These are phyloP conservation scores for Cytospora schulzeri DNA, from an alignment of 2,329 filamentous ascomycete genomes.

Conservation along the genomic window DNA sequence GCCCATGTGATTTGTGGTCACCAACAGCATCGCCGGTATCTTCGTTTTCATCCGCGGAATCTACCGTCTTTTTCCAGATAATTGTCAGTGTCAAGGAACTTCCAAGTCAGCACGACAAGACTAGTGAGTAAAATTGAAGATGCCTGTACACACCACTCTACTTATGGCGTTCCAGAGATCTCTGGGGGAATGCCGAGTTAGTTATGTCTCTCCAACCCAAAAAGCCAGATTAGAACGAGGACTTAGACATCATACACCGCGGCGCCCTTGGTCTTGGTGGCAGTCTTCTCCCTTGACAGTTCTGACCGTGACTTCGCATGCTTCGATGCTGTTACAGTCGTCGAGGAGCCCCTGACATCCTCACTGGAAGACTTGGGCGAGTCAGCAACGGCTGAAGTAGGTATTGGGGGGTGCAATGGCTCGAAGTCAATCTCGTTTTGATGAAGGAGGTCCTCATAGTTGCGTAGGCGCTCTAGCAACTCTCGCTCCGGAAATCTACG, in stretches of 20 bases:
- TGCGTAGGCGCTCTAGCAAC: conserved; percentile 56
- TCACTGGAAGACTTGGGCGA: neutral
- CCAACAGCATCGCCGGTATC: conserved; percentile 32
- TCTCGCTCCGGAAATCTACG: conserved; percentile 58
- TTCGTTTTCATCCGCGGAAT: conserved; percentile 5
- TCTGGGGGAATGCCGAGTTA: conserved; percentile 36
- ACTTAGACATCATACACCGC: neutral
- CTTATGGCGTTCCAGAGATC: conserved; percentile 50
- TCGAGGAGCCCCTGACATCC: neutral
- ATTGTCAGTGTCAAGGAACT: neutral
- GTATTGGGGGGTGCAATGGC: conserved; percentile 37
- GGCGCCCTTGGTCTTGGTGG: neutral
- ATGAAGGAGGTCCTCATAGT: conserved; percentile 59
- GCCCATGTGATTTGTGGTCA: conserved; percentile 26
- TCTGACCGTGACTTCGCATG: neutral
- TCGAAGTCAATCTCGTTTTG: conserved; percentile 59
- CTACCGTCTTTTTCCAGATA: conserved; percentile 1
- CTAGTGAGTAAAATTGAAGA: too few relatives aligned
- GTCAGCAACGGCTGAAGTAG: conserved; percentile 20
- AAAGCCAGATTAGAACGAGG: neutral
- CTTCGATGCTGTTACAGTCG: neutral
- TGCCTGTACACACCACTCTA: conserved; percentile 39
- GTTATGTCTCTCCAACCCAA: neutral
- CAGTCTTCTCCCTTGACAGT: neutral
- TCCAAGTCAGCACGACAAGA: too few relatives aligned